Percentiles rank a stretch among this genome's conserved stretches.
These are phyloP conservation scores for Phaeotremella skinneri DNA, from an alignment of 768 basidiomycete genomes.

Conservation along the genomic window DNA sequence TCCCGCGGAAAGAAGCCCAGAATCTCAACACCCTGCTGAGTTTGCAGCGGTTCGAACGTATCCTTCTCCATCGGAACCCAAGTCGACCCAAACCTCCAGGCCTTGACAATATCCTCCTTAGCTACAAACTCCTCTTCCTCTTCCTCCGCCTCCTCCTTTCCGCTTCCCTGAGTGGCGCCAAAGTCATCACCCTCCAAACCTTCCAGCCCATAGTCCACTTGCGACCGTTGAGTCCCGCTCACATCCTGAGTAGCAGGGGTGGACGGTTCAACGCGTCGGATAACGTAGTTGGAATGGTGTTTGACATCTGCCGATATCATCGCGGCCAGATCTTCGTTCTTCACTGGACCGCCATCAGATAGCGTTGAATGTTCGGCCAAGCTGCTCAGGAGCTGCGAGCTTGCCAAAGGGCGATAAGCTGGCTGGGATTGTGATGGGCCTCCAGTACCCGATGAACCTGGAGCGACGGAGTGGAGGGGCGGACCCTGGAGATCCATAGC, in stretches of 20 bases:
- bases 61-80: constrained; percentile 83
- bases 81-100: constrained; percentile 54
- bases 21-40: constrained; percentile 81
- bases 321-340: constrained; percentile 25
- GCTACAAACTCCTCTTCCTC: constrained; percentile 53
- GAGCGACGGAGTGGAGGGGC: constrained; percentile 16
- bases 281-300: constrained; percentile 32
- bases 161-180: constrained; percentile 47
- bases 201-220: constrained; percentile 38
- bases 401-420: constrained; percentile 3
- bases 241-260: constrained; percentile 1
- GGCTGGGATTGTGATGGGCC: constrained; percentile 14
- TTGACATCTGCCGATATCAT: constrained; percentile 48
- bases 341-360: constrained; percentile 2
- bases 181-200: constrained; percentile 21
- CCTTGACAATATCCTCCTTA: constrained; percentile 50
- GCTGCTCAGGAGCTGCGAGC: constrained; percentile 25
- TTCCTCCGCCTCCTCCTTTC: constrained; percentile 34
- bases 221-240: constrained; percentile 25
- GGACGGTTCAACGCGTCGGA: constrained; percentile 22
- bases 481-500: constrained; percentile 44
- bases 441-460: not conserved
- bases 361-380: constrained; percentile 23
- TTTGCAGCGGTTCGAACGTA: constrained; percentile 71
- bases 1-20: constrained; percentile 72